Evolutionary conservation across 352 stramenopile species (phyloP).

Genomic region (Bremia lactucae): DNA sequence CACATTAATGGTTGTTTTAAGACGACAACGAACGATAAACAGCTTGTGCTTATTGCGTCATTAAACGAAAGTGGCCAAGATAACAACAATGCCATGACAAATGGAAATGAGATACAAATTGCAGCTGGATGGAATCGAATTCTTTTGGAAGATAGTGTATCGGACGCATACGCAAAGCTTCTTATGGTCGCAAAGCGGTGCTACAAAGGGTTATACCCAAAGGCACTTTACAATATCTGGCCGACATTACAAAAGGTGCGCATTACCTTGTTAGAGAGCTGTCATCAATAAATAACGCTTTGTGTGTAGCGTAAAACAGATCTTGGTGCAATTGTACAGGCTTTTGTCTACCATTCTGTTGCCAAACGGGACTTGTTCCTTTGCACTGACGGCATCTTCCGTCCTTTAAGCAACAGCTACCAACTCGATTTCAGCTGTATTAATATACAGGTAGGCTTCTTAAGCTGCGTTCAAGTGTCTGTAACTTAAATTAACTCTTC

Average conservation of each 20-base stretch:
- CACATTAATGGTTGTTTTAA: slow-evolving; percentile 78
- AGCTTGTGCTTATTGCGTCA: slow-evolving; percentile 17
- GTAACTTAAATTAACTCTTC: slow-evolving; percentile 7
- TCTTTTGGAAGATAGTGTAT: slow-evolving; percentile 51
- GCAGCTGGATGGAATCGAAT: slow-evolving; percentile 62
- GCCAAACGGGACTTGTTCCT: slow-evolving; percentile 46
- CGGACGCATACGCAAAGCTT: slow-evolving; percentile 56
- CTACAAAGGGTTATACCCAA: slow-evolving; percentile 27
- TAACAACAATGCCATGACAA: slow-evolving; percentile 7
- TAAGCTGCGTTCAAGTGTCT: too few relatives aligned
- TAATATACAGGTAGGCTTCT: slow-evolving; percentile 47
- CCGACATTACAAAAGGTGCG: slow-evolving; percentile 32
- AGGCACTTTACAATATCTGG: slow-evolving; percentile 58
- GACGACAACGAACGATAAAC: slow-evolving; percentile 38
- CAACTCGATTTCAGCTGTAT: slow-evolving; percentile 51
- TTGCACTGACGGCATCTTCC: slow-evolving; percentile 55
- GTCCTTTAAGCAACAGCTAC: slow-evolving; percentile 39
- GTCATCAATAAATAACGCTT: neutral
- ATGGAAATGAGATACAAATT: slow-evolving; percentile 41
- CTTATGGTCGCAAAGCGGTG: slow-evolving; percentile 39
- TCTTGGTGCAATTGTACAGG: slow-evolving; percentile 34
- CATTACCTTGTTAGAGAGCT: neutral
- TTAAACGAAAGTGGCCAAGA: slow-evolving; percentile 7
- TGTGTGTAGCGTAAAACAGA: slow-evolving; percentile 14
- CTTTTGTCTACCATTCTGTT: slow-evolving; percentile 32